Evolutionary conservation across 148 eudicot genomes (phyloP).

Genomic region (Cornus florida): DNA sequence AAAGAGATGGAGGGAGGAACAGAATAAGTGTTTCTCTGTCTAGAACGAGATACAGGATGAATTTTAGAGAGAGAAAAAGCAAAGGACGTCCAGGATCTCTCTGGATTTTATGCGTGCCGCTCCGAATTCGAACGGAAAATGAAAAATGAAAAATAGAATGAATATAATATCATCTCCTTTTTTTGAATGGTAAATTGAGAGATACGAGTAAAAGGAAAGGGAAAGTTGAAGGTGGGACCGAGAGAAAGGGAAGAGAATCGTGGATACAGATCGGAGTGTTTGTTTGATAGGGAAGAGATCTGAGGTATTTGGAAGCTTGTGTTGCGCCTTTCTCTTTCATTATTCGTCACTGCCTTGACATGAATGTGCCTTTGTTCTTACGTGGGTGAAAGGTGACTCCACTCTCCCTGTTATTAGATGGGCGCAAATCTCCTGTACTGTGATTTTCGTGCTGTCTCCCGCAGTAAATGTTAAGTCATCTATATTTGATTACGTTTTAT

Average conservation of each 20-base stretch:
- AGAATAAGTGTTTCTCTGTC: not conserved
- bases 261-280: not conserved
- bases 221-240: not conserved
- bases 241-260: slow-evolving; percentile 1
- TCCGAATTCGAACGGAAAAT: not conserved
- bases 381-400: no score
- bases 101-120: slow-evolving; percentile 13
- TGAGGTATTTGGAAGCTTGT: slow-evolving; percentile 12
- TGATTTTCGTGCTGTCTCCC: no score
- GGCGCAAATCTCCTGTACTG: no score
- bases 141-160: no score
- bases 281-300: not conserved
- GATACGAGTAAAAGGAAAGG: not conserved
- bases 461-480: no score
- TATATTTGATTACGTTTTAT: no score
- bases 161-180: no score
- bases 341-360: not conserved
- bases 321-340: slow-evolving; percentile 11
- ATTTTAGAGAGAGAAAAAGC: not conserved
- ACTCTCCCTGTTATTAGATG: no score
- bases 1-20: not conserved
- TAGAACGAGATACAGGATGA: not conserved
- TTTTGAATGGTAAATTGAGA: no score
- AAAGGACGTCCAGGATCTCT: not conserved
- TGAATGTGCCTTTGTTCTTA: not conserved